Percentiles rank a stretch among this genome's conserved stretches.
These are phyloP conservation scores for Setaria italica DNA, from an alignment of 202 grass and related monocot genomes.

Conservation along the genomic window DNA sequence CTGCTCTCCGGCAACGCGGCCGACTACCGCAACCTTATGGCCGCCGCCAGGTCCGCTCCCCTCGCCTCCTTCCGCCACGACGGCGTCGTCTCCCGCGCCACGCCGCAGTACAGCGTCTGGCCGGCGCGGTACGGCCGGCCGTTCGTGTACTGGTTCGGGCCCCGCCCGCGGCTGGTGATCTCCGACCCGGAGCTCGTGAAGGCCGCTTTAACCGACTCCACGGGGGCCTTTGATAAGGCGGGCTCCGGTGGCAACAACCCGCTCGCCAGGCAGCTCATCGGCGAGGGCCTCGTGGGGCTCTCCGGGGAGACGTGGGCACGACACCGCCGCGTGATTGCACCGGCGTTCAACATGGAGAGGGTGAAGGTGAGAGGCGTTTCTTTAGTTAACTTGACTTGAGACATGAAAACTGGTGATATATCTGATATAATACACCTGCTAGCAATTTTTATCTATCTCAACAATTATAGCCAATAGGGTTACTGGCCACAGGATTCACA, in stretches of 20 bases:
- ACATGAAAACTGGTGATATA: background rate
- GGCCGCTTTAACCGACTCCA: conserved; percentile 63
- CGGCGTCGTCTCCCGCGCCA: conserved; percentile 56
- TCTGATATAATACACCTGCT: background rate
- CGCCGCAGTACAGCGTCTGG: conserved; percentile 68
- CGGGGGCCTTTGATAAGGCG: conserved; percentile 51
- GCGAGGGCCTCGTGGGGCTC: conserved; percentile 68
- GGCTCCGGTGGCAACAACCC: conserved; percentile 46
- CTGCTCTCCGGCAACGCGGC: conserved; percentile 62
- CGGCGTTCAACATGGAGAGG: conserved; percentile 86
- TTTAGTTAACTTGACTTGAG: background rate
- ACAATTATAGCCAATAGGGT: too few relatives aligned
- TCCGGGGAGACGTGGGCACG: conserved; percentile 64
- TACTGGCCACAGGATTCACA: background rate
- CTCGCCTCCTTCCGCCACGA: conserved; percentile 63
- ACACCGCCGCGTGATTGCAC: conserved; percentile 69
- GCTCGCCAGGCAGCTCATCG: conserved; percentile 62
- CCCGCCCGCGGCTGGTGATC: conserved; percentile 59
- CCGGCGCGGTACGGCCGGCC: conserved; percentile 55
- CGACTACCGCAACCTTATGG: conserved; percentile 45
- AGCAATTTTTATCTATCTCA: background rate
- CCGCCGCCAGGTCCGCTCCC: conserved; percentile 50
- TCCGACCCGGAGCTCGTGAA: conserved; percentile 58
- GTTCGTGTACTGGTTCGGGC: conserved; percentile 82
- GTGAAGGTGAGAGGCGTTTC: conserved; percentile 58